Evolutionary conservation across 805 yeast genomes (phyloP).

Genomic region (Monosporozyma unispora): DNA sequence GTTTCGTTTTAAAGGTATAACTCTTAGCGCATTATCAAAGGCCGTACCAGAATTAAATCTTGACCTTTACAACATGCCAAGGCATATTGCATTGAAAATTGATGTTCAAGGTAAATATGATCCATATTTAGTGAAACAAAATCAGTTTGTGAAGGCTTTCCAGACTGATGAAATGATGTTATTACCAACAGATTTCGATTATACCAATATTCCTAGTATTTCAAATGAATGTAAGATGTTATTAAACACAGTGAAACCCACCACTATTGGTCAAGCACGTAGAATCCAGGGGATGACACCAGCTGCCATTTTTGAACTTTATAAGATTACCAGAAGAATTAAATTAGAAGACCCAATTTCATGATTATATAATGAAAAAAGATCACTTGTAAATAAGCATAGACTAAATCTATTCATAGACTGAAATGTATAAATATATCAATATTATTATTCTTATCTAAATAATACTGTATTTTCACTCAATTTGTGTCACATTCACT

Average conservation of each 20-base stretch:
- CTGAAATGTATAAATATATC: neutral
- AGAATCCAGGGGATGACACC: conserved; percentile 94
- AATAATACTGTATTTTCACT: neutral
- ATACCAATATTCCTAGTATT: conserved; percentile 49
- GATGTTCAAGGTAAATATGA: conserved; percentile 76
- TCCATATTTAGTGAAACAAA: conserved; percentile 70
- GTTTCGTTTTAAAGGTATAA: conserved; percentile 45
- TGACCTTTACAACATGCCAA: conserved; percentile 26
- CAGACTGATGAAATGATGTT: conserved; percentile 70
- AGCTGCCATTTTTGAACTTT: conserved; percentile 77
- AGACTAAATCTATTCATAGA: neutral
- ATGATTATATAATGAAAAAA: neutral
- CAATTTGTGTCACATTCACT: neutral
- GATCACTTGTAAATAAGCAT: conserved; percentile 1
- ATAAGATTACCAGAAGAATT: conserved; percentile 20
- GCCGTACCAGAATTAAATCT: conserved; percentile 33
- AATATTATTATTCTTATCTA: neutral
- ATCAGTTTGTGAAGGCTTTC: conserved; percentile 62
- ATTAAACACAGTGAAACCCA: conserved; percentile 69
- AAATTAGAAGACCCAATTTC: neutral
- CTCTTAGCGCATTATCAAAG: conserved; percentile 18
- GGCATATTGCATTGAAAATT: conserved; percentile 48
- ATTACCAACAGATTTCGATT: conserved; percentile 63
- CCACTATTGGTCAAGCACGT: conserved; percentile 90
- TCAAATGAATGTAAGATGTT: conserved; percentile 66